Base-by-base conservation (phyloP, 495 filamentous ascomycete species). In the Aspergillus ostianus region DNA sequence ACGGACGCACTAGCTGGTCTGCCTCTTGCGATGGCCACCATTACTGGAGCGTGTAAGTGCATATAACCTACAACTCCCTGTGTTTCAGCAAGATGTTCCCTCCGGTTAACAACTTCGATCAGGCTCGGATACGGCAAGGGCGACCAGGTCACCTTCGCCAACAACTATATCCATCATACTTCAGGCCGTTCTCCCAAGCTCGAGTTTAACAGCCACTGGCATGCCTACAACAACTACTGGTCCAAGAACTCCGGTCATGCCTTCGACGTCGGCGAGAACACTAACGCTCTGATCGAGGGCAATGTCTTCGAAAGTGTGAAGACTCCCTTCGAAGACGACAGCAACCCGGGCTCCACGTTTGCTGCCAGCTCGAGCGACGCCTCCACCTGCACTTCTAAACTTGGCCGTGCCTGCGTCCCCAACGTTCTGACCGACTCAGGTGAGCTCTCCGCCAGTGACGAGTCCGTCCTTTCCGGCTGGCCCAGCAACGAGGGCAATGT, bases 111-210 rank as follows among this genome's bases (percentile, higher is more conserved):
- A 55, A 20, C 32, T 2, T 19, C 46, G 18, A 36, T 12, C 59
- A 73, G 68, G 9, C 63, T 73, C n/a, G 68, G 65, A 29, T 65
- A 68, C 53, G 69, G 71, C 4, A 61, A 67, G 18, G 62, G 63
- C 27, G 72, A 74, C 64, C 62, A 70, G 58, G 63, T 74, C 41
- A 72, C 72, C 12, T 71, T 74, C 55, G 65, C 60, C 29, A 69
- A 70, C 15, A 73, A 75, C 67, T 72, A 72, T 55, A 76, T 84
- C 60, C 76, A 83, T 64, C 73, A 84, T 63, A 82, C 77, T 51
- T 78, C 72, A 19, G 80, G 82, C 53, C 82, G 82, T 59, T 69
- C 71, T 27, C 82, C 81, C 49, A 84, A 82, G 67, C 67, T 85
- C 53, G 70, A 67, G 49, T 72, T 68, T 50, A 76, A 78, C 67